Conservation (phyloP, 768 basidiomycete genomes). For the Podaxis sp. region DNA sequence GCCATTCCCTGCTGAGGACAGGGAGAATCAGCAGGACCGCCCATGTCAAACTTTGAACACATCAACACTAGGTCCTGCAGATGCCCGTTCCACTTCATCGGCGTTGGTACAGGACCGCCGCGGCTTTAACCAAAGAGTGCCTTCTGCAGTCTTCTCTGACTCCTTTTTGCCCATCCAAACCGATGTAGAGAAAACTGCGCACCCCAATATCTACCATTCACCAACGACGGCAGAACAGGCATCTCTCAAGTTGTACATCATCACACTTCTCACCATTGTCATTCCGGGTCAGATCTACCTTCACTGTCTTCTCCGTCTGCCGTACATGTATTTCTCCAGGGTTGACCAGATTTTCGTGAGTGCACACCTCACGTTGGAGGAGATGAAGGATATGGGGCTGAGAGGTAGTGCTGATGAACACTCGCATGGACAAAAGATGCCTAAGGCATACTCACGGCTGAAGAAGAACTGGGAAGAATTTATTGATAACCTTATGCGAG, state of each 20-base stretch:
- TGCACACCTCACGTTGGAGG: slow-evolving; percentile 56
- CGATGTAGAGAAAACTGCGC: neutral
- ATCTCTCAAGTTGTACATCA: neutral
- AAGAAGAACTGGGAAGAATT: slow-evolving; percentile 17
- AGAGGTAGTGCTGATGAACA: slow-evolving; percentile 18
- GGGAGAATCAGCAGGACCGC: neutral
- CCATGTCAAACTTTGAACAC: neutral
- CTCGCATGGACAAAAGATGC: slow-evolving; percentile 12
- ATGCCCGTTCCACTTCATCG: neutral
- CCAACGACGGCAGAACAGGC: neutral
- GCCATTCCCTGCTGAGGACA: neutral
- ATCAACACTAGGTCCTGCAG: neutral
- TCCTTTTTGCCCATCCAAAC: neutral
- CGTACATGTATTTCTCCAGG: slow-evolving; percentile 63
- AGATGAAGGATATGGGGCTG: slow-evolving; percentile 47
- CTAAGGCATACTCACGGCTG: slow-evolving; percentile 19
- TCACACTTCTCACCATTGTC: slow-evolving; percentile 22
- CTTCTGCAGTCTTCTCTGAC: neutral
- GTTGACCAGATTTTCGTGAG: slow-evolving; percentile 64
- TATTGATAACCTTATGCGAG: slow-evolving; percentile 16
- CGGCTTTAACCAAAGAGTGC: neutral
- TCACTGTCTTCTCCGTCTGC: slow-evolving; percentile 50
- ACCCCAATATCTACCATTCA: neutral
- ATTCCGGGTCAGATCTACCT: slow-evolving; percentile 33
- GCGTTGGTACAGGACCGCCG: neutral